Evolutionary conservation across 1,284 basidiomycete species (phyloP).

Genomic region (Tremellales sp.): DNA sequence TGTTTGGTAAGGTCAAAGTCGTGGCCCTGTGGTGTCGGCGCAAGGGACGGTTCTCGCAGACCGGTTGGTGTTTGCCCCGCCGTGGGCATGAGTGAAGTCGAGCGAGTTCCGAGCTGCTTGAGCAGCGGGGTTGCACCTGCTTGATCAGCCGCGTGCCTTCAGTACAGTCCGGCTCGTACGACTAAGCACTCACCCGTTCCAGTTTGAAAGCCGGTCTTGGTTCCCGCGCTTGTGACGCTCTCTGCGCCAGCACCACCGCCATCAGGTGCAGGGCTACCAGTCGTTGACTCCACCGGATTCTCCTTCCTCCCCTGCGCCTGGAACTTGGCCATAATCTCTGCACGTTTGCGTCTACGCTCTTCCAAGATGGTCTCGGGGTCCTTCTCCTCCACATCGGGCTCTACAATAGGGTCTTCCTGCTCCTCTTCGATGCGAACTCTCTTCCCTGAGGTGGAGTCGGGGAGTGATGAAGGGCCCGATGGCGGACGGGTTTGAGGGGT

Average conservation of each 20-base stretch:
- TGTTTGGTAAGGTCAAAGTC: conserved; percentile 40
- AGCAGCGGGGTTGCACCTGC: conserved; percentile 37
- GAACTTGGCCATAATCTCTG: conserved; percentile 82
- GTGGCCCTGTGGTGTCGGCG: conserved; percentile 34
- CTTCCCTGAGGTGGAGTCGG: not conserved
- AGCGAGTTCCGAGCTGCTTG: conserved; percentile 28
- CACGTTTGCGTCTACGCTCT: conserved; percentile 71
- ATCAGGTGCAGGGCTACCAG: conserved; percentile 4
- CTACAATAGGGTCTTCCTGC: conserved; percentile 37
- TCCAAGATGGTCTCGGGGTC: conserved; percentile 70
- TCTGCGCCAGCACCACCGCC: conserved; percentile 26
- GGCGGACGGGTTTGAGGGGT: conserved; percentile 8
- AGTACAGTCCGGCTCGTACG: not conserved
- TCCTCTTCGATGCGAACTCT: conserved; percentile 28
- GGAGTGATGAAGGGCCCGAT: conserved; percentile 1
- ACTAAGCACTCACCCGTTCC: conserved; percentile 21
- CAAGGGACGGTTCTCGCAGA: conserved; percentile 26
- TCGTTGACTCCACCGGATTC: conserved; percentile 1
- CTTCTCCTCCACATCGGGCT: conserved; percentile 53
- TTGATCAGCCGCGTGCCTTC: not conserved
- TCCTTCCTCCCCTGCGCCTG: conserved; percentile 28
- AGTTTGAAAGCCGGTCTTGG: conserved; percentile 24
- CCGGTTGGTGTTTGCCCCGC: conserved; percentile 23
- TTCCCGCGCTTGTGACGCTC: conserved; percentile 35
- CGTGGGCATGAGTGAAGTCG: conserved; percentile 14